Evolutionary conservation across 1,284 basidiomycete species (phyloP).

Genomic region (Puccinia novopanici): DNA sequence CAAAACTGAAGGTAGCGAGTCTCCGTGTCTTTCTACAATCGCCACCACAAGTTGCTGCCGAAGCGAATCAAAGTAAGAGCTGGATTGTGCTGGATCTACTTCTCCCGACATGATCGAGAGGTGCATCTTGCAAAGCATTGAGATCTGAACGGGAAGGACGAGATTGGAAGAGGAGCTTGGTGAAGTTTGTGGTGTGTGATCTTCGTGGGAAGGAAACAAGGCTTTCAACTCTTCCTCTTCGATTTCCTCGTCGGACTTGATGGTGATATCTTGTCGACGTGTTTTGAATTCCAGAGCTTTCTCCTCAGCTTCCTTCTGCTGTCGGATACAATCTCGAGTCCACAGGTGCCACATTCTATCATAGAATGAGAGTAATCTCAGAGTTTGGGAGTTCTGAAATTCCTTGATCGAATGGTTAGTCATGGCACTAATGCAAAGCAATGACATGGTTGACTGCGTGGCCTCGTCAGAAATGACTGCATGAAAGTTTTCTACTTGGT

Average conservation of each 20-base stretch:
- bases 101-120: no score
- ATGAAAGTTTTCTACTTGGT: neutral
- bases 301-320: slow-evolving; percentile 68
- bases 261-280: slow-evolving; percentile 67
- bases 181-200: no score
- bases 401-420: slow-evolving; percentile 56
- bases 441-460: no score
- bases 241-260: slow-evolving; percentile 68
- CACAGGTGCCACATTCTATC: slow-evolving; percentile 72
- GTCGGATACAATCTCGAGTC: no score
- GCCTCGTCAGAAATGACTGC: no score
- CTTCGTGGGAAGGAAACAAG: slow-evolving; percentile 56
- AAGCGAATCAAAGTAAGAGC: no score
- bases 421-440: no score
- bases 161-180: no score
- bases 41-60: slow-evolving; percentile 31
- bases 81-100: no score
- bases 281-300: slow-evolving; percentile 78
- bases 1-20: slow-evolving; percentile 19
- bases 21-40: slow-evolving; percentile 32
- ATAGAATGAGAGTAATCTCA: slow-evolving; percentile 61
- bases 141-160: no score
- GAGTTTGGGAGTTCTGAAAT: slow-evolving; percentile 61
- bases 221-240: slow-evolving; percentile 56
- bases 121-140: no score